Evolutionary conservation across 2,329 filamentous ascomycete species (phyloP).

Genomic region (Xylariales sp.): DNA sequence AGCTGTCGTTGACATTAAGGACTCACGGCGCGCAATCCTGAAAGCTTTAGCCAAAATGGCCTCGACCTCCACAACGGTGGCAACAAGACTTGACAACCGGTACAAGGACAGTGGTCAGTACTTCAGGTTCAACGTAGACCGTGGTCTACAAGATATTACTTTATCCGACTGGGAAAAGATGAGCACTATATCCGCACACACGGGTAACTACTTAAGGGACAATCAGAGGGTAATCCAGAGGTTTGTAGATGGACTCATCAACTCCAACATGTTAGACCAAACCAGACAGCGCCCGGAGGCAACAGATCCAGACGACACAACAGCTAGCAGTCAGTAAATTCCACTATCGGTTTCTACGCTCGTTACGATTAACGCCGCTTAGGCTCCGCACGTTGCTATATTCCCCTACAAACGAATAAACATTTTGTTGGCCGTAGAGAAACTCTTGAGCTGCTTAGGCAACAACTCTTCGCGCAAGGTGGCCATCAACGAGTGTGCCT

Average conservation of each 20-base stretch:
- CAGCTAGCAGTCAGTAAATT: constrained; percentile 16
- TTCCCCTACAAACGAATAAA: constrained; percentile 13
- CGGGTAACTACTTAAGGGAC: constrained; percentile 24
- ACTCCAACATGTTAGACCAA: not conserved
- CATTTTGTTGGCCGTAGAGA: constrained; percentile 14
- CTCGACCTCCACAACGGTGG: constrained; percentile 39
- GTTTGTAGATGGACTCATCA: constrained; percentile 19
- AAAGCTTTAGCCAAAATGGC: constrained; percentile 39
- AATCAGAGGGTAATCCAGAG: constrained; percentile 2
- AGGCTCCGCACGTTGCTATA: not conserved
- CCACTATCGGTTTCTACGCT: not conserved
- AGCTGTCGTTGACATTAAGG: constrained; percentile 36
- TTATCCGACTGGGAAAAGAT: constrained; percentile 46
- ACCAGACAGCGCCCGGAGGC: not conserved
- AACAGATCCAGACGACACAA: not conserved
- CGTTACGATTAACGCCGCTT: not conserved
- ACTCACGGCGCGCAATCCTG: constrained; percentile 36
- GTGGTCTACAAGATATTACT: constrained; percentile 44
- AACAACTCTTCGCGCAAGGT: constrained; percentile 34
- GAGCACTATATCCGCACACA: constrained; percentile 31
- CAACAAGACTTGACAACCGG: constrained; percentile 28
- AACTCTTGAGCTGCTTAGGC: constrained; percentile 20
- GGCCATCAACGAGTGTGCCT: constrained; percentile 41
- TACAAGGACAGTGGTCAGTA: constrained; percentile 41
- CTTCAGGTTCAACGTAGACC: constrained; percentile 46